Evolutionary conservation across 164 flowering plant genomes (phyloP), one percentile per base, ranked within the genome.

Genomic region (Akebia trifoliata): DNA sequence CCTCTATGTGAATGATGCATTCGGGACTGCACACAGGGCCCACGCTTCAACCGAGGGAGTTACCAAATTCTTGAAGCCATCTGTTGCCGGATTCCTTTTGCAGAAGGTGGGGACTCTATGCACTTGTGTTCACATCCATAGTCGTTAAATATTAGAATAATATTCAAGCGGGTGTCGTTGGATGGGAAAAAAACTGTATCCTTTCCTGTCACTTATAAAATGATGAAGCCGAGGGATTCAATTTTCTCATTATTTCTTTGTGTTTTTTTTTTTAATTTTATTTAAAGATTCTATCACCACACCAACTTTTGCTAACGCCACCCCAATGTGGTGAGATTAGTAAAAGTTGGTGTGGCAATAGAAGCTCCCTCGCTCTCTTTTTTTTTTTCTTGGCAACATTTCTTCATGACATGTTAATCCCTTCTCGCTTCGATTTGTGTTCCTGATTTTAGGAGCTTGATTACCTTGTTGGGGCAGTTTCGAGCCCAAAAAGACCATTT

Each of bases 11-110:
- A 87, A 87, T 72, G 95, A 87, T 72, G 95, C 91, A 9, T 87
- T 87, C 58, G 91, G 95, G 1, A 83, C 95, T 35, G 95, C 95
- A 18, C 95, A 87, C 59, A 83, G 95, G 68, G 91, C 95, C 44
- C 91, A 85, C 68, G 96, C 96, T 52, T 85, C 96, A 11, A 87
- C 95, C 10, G 95, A 85, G 64, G 92, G 92, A 14, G 90, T 85
- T 36, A 72, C 92, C n/a, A 81, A 85, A 35, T 83, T 74, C 77
- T 76, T 87, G 70, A 87, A 69, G 73, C 96, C 96, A 51, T 76
- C 96, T 47, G 96, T 85, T 67, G 87, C 96, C 70, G 96, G 96
- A 56, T 85, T 81, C 63, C 82, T 87, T 29, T 60, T 87, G 79
- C 92, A 83, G 61, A 87, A 87, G 92, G 96, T 83, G 25, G 12